These are phyloP conservation scores for Vitis rotundifolia DNA, from an alignment of 164 flowering plant genomes.

Conservation along the genomic window DNA sequence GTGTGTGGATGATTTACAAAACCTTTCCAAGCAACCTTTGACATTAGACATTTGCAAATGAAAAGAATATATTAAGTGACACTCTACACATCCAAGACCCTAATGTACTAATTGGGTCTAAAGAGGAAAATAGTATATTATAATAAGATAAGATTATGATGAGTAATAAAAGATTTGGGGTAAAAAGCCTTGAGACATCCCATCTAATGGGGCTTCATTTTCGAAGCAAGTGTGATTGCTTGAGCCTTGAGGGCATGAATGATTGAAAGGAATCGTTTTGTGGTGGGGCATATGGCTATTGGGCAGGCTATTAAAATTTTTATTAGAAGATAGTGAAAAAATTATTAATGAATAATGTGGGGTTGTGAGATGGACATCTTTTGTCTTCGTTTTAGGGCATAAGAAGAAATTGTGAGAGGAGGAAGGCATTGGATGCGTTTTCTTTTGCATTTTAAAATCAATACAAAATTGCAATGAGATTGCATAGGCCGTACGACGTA, in stretches of 20 bases:
- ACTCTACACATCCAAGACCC: too few species aligned
- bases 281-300: constrained; percentile 18
- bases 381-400: constrained; percentile 18
- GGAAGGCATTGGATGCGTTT: constrained; percentile 21
- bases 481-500: constrained; percentile 13
- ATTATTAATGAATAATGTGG: constrained; percentile 5
- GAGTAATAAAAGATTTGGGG: neutral
- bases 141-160: neutral
- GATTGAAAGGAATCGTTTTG: constrained; percentile 26
- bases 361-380: constrained; percentile 26
- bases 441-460: constrained; percentile 8
- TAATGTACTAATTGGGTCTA: neutral
- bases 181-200: neutral
- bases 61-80: too few species aligned
- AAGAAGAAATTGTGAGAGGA: neutral
- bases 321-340: neutral
- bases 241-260: constrained; percentile 20
- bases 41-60: too few species aligned
- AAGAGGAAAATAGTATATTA: neutral
- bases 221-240: constrained; percentile 10
- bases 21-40: too few species aligned
- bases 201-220: neutral
- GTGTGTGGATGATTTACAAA: too few species aligned
- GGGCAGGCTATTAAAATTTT: too few species aligned
- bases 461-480: neutral